Evolutionary conservation across 2,329 filamentous ascomycete species (phyloP).

Genomic region (Clathrospora elynae): DNA sequence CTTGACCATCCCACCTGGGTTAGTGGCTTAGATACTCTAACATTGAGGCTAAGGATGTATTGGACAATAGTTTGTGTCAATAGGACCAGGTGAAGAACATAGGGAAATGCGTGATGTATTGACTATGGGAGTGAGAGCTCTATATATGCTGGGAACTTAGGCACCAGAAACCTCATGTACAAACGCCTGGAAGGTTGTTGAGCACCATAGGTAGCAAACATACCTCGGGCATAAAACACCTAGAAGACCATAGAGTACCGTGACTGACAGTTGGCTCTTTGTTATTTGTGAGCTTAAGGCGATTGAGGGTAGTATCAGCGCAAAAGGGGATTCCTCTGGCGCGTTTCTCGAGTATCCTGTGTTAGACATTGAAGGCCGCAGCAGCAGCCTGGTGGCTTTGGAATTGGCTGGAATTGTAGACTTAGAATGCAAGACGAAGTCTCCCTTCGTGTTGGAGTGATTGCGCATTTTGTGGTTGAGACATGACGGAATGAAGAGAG

Average conservation of each 20-base stretch:
- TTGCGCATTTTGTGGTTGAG: background rate
- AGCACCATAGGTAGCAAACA: too few relatives aligned
- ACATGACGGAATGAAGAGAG: slow-evolving; percentile 1
- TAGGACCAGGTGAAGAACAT: too few relatives aligned
- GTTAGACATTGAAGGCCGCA: background rate
- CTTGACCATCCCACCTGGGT: too few relatives aligned
- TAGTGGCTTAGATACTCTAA: slow-evolving; percentile 15
- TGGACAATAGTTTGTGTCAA: slow-evolving; percentile 19
- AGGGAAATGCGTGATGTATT: too few relatives aligned
- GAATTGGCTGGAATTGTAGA: background rate
- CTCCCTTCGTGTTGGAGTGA: background rate
- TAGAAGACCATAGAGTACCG: too few relatives aligned
- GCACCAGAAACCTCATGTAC: too few relatives aligned
- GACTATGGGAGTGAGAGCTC: too few relatives aligned
- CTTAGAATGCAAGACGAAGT: background rate
- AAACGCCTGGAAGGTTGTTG: too few relatives aligned
- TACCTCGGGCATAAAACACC: too few relatives aligned
- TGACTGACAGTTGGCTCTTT: too few relatives aligned
- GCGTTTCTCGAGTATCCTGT: too few relatives aligned
- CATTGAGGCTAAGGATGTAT: slow-evolving; percentile 22
- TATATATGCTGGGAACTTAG: too few relatives aligned
- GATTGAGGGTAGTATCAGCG: background rate
- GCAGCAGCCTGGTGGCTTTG: background rate
- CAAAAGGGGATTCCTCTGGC: background rate
- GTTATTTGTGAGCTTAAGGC: background rate